Evolutionary conservation across 169 alveolate genomes (phyloP), one percentile per base, ranked within the genome.

Genomic region (Besnoitia besnoiti): DNA sequence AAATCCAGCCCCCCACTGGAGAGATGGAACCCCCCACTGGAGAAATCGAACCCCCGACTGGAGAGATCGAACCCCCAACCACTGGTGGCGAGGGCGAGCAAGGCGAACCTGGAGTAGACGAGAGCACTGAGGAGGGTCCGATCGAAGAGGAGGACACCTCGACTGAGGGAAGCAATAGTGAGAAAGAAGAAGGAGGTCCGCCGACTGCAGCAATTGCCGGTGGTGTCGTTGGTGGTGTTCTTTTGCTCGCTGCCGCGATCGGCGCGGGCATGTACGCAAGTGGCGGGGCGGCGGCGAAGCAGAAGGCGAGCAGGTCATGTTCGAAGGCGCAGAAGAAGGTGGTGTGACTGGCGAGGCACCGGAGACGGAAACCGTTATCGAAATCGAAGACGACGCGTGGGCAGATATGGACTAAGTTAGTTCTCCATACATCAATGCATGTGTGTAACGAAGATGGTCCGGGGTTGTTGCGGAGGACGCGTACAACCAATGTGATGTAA

Each of bases 301-400:
- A 39, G 85, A 76, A 40, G 85, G 51, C 24, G 85, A 76, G 50
- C 85, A 76, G 7, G 85, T 76, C 27, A 39, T 76, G 51, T 76
- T 76, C 49, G 85, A 76, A 27, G 49, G 85, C 33, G 85, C 7
- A 76, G 85, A 40, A 39, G 85, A 30, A 7, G 85, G 85, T 7
- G 49, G 37, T 7, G 50, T 4, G 24, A 47, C 55, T 19, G 85
- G 85, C 30, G 85, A 76, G 49, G 49, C 8, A 8, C 85, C 50
- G 5, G 85, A 76, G 49, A 76, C 49, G 49, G 85, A 76, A 37
- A 76, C 85, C 37, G 85, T 76, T 37, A 76, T 76, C n/a, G 85
- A 76, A 27, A 76, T 76, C 50, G 85, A 76, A 76, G 85, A 76
- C 30, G 85, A 76, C 33, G 85, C 85, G 16, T 76, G 85, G 85